These are phyloP conservation scores for Phytopythium delawarense DNA, from an alignment of 352 stramenopile genomes.

Conservation along the genomic window DNA sequence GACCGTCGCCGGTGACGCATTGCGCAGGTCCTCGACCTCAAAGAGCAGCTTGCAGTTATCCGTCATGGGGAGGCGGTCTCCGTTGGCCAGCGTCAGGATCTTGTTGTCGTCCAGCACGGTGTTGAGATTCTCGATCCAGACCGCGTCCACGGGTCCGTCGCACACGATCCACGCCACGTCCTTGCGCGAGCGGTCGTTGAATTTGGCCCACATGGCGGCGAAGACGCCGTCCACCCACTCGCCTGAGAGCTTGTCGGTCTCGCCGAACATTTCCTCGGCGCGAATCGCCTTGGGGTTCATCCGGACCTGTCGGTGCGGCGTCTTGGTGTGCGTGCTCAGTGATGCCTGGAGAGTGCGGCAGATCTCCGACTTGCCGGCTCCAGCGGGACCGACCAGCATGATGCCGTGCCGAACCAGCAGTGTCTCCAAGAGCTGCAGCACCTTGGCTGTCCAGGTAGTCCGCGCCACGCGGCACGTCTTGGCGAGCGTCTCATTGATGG, in stretches of 20 bases:
- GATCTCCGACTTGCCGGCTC: constrained; percentile 77
- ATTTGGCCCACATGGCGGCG: constrained; percentile 83
- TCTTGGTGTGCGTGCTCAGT: constrained; percentile 52
- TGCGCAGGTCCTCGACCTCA: constrained; percentile 91
- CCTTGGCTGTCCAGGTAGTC: constrained; percentile 80
- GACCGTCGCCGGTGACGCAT: constrained; percentile 90
- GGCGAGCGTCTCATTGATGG: constrained; percentile 66
- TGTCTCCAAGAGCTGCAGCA: constrained; percentile 92
- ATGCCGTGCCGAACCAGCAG: constrained; percentile 91
- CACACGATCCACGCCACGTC: constrained; percentile 91
- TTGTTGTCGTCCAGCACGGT: constrained; percentile 95
- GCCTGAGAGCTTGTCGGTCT: constrained; percentile 70
- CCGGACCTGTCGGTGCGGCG: constrained; percentile 66
- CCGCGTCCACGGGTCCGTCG: constrained; percentile 90
- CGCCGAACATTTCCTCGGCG: constrained; percentile 78
- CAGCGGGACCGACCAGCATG: constrained; percentile 86
- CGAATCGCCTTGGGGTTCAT: constrained; percentile 85
- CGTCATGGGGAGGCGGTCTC: constrained; percentile 90
- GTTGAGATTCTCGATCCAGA: constrained; percentile 96
- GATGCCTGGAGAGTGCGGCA: constrained; percentile 61
- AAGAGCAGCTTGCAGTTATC: constrained; percentile 90
- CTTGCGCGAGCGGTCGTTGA: constrained; percentile 78
- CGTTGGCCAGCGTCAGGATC: constrained; percentile 90
- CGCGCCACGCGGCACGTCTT: constrained; percentile 66
- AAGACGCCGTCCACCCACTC: constrained; percentile 81